These are phyloP conservation scores for Eutrema japonicum DNA, from an alignment of 345 rosid genomes.

Conservation along the genomic window DNA sequence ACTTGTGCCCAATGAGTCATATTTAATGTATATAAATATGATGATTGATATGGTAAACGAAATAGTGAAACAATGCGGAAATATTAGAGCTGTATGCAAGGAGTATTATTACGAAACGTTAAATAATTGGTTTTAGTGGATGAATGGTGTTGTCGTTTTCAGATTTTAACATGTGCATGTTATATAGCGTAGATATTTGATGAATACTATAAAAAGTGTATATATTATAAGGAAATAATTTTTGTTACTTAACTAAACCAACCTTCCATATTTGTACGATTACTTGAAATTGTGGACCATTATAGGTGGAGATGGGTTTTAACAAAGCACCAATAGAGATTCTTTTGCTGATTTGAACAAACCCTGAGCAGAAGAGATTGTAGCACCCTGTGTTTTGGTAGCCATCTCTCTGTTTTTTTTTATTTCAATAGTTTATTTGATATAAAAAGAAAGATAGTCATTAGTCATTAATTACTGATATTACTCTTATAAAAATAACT, in stretches of 20 bases:
- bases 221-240: no score
- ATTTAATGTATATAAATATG: no score
- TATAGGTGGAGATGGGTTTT: constrained; percentile 10
- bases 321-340: constrained; percentile 55
- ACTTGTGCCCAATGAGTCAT: background rate
- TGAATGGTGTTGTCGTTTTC: no score
- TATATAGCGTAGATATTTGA: no score
- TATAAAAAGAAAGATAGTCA: background rate
- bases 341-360: constrained; percentile 61
- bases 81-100: no score
- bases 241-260: background rate
- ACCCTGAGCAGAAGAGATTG: constrained; percentile 65
- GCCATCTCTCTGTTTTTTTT: constrained; percentile 52
- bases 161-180: no score
- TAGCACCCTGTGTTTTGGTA: constrained; percentile 71
- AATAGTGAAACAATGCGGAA: no score
- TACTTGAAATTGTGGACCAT: background rate
- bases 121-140: no score
- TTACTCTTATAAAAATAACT: background rate
- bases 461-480: no score
- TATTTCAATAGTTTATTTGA: background rate
- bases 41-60: no score
- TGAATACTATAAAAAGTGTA: no score
- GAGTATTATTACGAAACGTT: no score
- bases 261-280: constrained; percentile 11